phyloP scores from a whole-genome alignment of 2,329 filamentous ascomycete genomes.

The Sphaerostilbella broomeana region DNA sequence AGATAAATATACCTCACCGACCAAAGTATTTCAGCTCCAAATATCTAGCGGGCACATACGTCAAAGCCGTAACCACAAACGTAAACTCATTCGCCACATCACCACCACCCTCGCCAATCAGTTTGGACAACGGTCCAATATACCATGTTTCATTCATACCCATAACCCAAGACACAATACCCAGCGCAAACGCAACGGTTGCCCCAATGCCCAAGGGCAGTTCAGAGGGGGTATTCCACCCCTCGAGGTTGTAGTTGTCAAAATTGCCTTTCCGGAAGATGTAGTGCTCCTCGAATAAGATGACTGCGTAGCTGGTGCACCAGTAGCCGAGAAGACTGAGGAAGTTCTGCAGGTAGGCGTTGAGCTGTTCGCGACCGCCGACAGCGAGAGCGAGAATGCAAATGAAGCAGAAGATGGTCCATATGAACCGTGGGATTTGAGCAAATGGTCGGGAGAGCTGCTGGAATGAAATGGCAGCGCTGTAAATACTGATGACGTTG shows the following conservation, averaged over 20 bases:
- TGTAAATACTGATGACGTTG: constrained; percentile 33
- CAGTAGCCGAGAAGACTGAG: constrained; percentile 40
- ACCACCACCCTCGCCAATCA: constrained; percentile 52
- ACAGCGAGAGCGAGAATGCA: constrained; percentile 37
- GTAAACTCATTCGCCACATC: constrained; percentile 40
- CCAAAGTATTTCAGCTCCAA: constrained; percentile 29
- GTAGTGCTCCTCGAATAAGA: constrained; percentile 36
- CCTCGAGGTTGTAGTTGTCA: constrained; percentile 33
- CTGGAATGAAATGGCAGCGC: constrained; percentile 34
- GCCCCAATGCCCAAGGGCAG: constrained; percentile 38
- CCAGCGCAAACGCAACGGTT: constrained; percentile 34
- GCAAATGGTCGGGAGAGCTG: constrained; percentile 30
- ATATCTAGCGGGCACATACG: constrained; percentile 35
- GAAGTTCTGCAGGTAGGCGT: constrained; percentile 38
- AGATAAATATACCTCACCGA: constrained; percentile 3
- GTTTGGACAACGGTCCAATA: constrained; percentile 46
- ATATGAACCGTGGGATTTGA: constrained; percentile 35
- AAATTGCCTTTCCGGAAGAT: constrained; percentile 36
- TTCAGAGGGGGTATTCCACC: constrained; percentile 38
- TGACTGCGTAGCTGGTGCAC: constrained; percentile 35
- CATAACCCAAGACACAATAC: constrained; percentile 42
- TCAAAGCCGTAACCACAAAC: constrained; percentile 38
- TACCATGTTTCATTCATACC: constrained; percentile 53
- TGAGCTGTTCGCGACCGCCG: constrained; percentile 33
- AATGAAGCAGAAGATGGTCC: constrained; percentile 32